These are phyloP conservation scores for Ehretia macrophylla DNA, from an alignment of 257 asterid genomes.

Conservation along the genomic window DNA sequence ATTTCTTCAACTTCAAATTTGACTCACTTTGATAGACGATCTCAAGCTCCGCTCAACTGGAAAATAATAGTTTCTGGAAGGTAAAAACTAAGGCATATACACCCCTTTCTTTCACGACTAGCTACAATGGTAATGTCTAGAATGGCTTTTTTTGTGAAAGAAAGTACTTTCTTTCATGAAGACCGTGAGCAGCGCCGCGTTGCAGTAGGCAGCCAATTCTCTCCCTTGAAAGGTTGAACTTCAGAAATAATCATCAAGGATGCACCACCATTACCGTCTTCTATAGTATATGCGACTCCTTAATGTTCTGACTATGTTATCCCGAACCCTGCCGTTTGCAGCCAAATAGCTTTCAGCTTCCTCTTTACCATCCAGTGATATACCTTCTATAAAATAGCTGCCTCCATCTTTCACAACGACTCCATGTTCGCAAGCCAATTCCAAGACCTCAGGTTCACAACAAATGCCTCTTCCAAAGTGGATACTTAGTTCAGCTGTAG, in stretches of 20 bases:
- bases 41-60: no score
- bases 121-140: no score
- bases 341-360: constrained; percentile 64
- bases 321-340: constrained; percentile 44
- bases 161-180: no score
- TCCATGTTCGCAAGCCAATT: constrained; percentile 85
- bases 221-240: not conserved
- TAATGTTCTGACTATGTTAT: constrained; percentile 46
- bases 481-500: constrained; percentile 65
- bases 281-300: constrained; percentile 55
- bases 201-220: no score
- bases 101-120: no score
- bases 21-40: no score
- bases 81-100: no score
- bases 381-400: constrained; percentile 54
- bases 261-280: constrained; percentile 17
- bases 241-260: not conserved
- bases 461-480: constrained; percentile 68
- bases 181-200: no score
- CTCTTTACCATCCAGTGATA: constrained; percentile 41
- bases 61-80: no score
- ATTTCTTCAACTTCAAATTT: no score
- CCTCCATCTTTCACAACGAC: constrained; percentile 54
- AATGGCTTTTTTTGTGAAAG: no score
- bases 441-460: constrained; percentile 65